Base-by-base conservation (phyloP, 2,329 filamentous ascomycete species). In the Aspergillus sp. region DNA sequence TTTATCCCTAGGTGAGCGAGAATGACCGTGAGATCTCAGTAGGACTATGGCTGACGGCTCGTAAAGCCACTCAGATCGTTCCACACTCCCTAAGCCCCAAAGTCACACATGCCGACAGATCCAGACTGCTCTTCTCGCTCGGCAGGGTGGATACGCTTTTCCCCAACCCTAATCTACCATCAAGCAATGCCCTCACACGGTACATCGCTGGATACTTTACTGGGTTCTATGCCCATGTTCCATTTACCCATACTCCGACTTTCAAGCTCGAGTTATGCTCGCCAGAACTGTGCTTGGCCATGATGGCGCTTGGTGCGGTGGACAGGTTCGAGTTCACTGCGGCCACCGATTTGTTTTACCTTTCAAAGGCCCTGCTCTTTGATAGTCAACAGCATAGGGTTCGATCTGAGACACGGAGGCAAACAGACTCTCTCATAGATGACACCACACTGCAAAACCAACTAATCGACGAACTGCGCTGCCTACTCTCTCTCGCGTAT, bases 161-260 rank as follows among this genome's bases (percentile, higher is more conserved):
- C n/a, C 51, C 30, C 11, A 3, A 47, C 2, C 45, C 45, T 17
- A 41, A 31, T 11, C 45, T 62, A 2, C 55, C 60, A 3, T 62
- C 60, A 2, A 58, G 19, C 15, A 41, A 47, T 25, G 23, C 60
- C 3, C 45, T 62, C 8, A 62, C 56, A 13, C 52, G 56, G 15
- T 62, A 51, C 19, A 13, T 62, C 5, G 56, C 51, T 1, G 56
- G 60, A 15, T 62, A 62, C 43, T 51, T 62, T 47, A 55, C 55
- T 8, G 56, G 60, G 15, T 62, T 62, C 46, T 59, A 59, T n/a
- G 25, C 52, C 25, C 52, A 55, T 13, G 45, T 45, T 1, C 51
- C 60, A 13, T 59, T 62, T 19, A 59, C 56, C 1, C 60, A 62
- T 46, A 45, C 41, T 5, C 60, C 55, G 11, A 59, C 60, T 9